Conservation (phyloP, 2,329 filamentous ascomycete species). For the Trichoderma atrobrunneum region DNA sequence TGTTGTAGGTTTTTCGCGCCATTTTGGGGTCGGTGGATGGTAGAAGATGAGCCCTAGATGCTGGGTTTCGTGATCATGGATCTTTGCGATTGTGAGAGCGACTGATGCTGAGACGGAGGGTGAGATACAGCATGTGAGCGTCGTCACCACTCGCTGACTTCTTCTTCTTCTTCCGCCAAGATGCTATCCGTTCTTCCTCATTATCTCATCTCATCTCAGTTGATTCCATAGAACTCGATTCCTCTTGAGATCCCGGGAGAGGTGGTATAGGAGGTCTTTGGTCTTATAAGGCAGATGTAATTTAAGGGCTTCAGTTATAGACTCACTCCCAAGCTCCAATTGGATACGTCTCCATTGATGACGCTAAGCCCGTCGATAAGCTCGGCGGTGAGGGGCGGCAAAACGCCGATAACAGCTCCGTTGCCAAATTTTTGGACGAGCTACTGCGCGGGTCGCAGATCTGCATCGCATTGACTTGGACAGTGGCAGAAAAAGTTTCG, state of each 20-base stretch:
- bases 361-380: slow-evolving; percentile 28
- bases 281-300: neutral
- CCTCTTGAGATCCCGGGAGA: neutral
- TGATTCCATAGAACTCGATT: neutral
- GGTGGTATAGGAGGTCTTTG: neutral
- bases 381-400: slow-evolving; percentile 38
- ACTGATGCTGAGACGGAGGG: slow-evolving; percentile 12
- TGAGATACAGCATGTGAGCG: slow-evolving; percentile 1
- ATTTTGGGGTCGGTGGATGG: slow-evolving; percentile 33
- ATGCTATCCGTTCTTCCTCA: neutral
- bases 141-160: neutral
- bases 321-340: slow-evolving; percentile 6
- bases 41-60: neutral
- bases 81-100: slow-evolving; percentile 3
- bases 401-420: slow-evolving; percentile 36
- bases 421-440: slow-evolving; percentile 36
- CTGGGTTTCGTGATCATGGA: neutral
- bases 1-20: slow-evolving; percentile 61
- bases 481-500: neutral
- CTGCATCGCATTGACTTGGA: neutral
- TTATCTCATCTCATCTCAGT: neutral
- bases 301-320: neutral
- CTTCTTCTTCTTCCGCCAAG: neutral
- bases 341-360: slow-evolving; percentile 4
- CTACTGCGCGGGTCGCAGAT: neutral